phyloP scores from a whole-genome alignment of 495 filamentous ascomycete species.

The Penicillium salamii region DNA sequence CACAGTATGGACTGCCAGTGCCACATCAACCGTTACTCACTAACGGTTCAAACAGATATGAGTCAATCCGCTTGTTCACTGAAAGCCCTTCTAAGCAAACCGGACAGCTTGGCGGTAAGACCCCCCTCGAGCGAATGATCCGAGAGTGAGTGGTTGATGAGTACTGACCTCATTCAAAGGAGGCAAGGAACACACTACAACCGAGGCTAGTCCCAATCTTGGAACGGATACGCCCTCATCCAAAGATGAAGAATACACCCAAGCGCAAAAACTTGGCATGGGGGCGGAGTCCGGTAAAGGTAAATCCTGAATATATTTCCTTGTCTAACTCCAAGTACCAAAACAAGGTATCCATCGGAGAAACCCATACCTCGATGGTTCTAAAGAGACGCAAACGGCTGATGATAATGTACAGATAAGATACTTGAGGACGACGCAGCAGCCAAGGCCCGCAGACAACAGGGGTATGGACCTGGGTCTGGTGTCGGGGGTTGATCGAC shows the following conservation, averaged over 20 bases:
- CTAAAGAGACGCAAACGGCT: constrained; percentile 32
- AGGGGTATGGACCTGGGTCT: constrained; percentile 60
- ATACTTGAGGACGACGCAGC: constrained; percentile 34
- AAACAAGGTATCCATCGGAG: constrained; percentile 21
- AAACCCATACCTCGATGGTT: constrained; percentile 7
- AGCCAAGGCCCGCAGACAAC: constrained; percentile 47
- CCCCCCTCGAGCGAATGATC: neutral
- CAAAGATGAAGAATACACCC: constrained; percentile 21
- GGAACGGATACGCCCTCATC: constrained; percentile 5
- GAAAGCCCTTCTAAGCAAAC: constrained; percentile 50
- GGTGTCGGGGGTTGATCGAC: constrained; percentile 51
- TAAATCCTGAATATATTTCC: constrained; percentile 30
- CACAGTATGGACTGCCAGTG: constrained; percentile 48
- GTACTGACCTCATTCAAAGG: constrained; percentile 14
- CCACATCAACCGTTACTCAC: neutral
- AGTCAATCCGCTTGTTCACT: constrained; percentile 51
- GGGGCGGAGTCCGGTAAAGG: constrained; percentile 31
- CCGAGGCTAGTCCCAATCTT: constrained; percentile 19
- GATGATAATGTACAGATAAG: constrained; percentile 45
- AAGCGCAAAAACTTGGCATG: constrained; percentile 30
- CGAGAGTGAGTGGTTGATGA: neutral
- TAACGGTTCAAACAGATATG: constrained; percentile 48
- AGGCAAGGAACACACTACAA: constrained; percentile 29
- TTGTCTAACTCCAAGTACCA: constrained; percentile 34
- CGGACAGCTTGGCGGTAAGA: constrained; percentile 58